Evolutionary conservation across 2,329 filamentous ascomycete genomes (phyloP), one percentile per base, ranked within the genome.

Genomic region (Raffaelea albimanens): DNA sequence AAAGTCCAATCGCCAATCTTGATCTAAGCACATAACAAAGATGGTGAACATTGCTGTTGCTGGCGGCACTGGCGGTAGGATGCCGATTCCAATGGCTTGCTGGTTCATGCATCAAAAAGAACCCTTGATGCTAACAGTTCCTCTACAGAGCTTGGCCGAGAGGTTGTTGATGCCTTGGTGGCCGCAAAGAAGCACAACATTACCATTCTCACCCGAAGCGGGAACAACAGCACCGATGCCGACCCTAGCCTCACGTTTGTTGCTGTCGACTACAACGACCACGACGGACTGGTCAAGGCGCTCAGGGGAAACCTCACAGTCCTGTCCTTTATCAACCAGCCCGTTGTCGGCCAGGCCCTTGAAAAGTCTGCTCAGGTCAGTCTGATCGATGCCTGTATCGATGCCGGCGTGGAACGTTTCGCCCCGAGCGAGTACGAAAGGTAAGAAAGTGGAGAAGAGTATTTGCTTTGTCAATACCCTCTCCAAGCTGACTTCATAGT

Each of bases 361-460:
- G 40, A 25, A 9, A 41, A 41, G 11, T 5, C 3, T 10, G 18
- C 40, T 13, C 40, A 41, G 13, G 25, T 20, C n/a, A 22, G 69
- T 33, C 61, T 83, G 43, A 76, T 82, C 46, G 74, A 83, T 48
- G 80, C 78, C 1, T 68, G 75, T 8, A 66, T 80, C 36, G 63
- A 65, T 2, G 78, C 77, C 2, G 75, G 77, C 1, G 78, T 83
- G 5, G 72, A 74, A 53, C 70, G 78, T 9, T 81, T 80, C 57
- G 69, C 81, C 1, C 78, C 79, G 2, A 76, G 75, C 25, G 81
- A 85, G 53, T 84, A 72, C 50, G 62, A 57, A 23, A 60, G 60
- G 69, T 71, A 49, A 59, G 22, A 16, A 21, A 14, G 13, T 29
- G 4, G 21, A 19, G 13, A 5, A 9, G 8, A 13, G 39, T 5